phyloP scores from a whole-genome alignment of 2,329 filamentous ascomycete genomes.

The Colletotrichum cuscutae region DNA sequence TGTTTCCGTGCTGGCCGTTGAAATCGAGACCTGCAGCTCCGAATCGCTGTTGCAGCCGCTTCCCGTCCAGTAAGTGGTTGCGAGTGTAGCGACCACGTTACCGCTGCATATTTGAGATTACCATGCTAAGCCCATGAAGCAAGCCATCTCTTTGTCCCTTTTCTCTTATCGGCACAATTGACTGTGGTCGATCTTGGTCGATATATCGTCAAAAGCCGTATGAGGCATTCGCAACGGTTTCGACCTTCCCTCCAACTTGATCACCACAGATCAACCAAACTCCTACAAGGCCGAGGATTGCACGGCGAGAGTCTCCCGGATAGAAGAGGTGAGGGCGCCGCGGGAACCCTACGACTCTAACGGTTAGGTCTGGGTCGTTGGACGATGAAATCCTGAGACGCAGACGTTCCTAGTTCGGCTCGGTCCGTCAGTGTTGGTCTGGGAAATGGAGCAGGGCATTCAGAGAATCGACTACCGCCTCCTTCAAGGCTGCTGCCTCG shows the following conservation, averaged over 20 bases:
- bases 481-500: slow-evolving; percentile 63
- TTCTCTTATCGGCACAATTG: background rate
- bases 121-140: slow-evolving; percentile 2
- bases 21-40: slow-evolving; percentile 36
- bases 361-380: background rate
- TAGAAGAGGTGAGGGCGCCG: background rate
- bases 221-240: background rate
- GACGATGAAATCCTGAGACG: slow-evolving; percentile 9
- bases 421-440: background rate
- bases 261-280: background rate
- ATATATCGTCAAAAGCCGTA: background rate
- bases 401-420: slow-evolving; percentile 15
- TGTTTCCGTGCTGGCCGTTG: slow-evolving; percentile 21
- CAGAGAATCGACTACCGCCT: slow-evolving; percentile 48
- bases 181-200: background rate
- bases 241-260: background rate
- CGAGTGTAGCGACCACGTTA: slow-evolving; percentile 7
- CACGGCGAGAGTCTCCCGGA: background rate
- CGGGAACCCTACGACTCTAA: background rate
- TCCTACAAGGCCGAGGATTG: background rate
- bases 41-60: slow-evolving; percentile 34
- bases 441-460: slow-evolving; percentile 36
- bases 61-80: slow-evolving; percentile 19
- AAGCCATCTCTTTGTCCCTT: background rate
- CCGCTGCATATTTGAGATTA: slow-evolving; percentile 1